Percentiles rank a stretch among this genome's conserved stretches.
These are phyloP conservation scores for Saccharum hybrid DNA, from an alignment of 202 grass and related monocot genomes.

Conservation along the genomic window DNA sequence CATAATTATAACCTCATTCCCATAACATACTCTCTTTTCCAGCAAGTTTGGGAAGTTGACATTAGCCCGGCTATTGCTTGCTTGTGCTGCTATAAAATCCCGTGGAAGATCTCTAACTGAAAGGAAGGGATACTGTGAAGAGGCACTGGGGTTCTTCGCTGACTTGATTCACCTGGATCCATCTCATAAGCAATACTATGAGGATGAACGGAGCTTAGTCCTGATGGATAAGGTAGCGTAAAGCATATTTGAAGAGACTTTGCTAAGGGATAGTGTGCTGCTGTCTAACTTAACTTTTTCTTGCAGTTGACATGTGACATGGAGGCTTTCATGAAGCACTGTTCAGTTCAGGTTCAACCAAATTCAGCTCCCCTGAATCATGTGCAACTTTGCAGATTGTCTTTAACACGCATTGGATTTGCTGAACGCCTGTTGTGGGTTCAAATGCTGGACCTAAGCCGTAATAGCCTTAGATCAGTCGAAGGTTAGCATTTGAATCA, in stretches of 20 bases:
- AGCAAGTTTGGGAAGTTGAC: constrained; percentile 93
- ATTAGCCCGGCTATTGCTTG: constrained; percentile 73
- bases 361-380: constrained; percentile 50
- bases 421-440: constrained; percentile 77
- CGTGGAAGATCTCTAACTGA: constrained; percentile 49
- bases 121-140: constrained; percentile 72
- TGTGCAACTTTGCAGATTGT: constrained; percentile 59
- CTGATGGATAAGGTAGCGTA: constrained; percentile 82
- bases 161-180: constrained; percentile 80
- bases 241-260: constrained; percentile 27
- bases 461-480: constrained; percentile 77
- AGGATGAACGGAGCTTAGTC: constrained; percentile 80
- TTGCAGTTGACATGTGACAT: constrained; percentile 71
- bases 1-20: constrained; percentile 37
- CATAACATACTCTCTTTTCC: constrained; percentile 37
- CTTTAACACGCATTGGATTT: constrained; percentile 71
- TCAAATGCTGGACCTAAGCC: constrained; percentile 90
- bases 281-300: constrained; percentile 33
- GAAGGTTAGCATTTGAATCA: constrained; percentile 59
- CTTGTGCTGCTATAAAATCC: constrained; percentile 66
- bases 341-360: constrained; percentile 52
- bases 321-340: constrained; percentile 65
- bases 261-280: constrained; percentile 8
- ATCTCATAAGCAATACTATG: constrained; percentile 78
- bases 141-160: constrained; percentile 64